Base-by-base conservation (phyloP, 2,329 filamentous ascomycete species). In the Coleophoma eucalyptorum region DNA sequence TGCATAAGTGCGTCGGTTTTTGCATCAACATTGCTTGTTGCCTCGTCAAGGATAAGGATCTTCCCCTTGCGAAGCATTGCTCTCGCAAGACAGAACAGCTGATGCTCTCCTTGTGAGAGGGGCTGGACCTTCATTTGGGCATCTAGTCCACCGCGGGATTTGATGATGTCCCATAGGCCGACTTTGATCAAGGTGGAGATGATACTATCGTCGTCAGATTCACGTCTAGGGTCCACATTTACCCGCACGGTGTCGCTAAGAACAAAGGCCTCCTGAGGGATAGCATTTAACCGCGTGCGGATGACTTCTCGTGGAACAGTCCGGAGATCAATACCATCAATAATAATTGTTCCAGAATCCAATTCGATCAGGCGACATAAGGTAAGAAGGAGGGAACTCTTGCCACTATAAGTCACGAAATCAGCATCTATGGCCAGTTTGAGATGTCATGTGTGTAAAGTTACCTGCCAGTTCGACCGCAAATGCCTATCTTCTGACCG, bases 1-100 rank as follows among this genome's bases (percentile, higher is more conserved):
- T 83, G 78, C 65, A 84, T 78, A 12, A 73, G 65, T 43, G 73
- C 68, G 50, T 84, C 80, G 1, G 80, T 82, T 51, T 75, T 71
- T n/a, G 67, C 65, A 55, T 85, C 82, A 41, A 84, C 74, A 49
- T 34, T 47, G 33, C 45, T 47, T 13, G 45, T 47, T 20, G 32
- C 45, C 19, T 47, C 70, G n/a, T 72, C 71, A 2, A 73, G 52
- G 5, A 75, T 57, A 0, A 75, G 53, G 2, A 75, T 58, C 15
- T 62, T 67, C 0, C 67, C 63, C 32, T 63, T 62, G 1, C 65
- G 59, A 8, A 77, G 52, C 8, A 78, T 63, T 1, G 74, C 70
- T 4, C 77, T 66, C 0, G 74, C 75, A 12, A 80, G 62, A 12
- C 68, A 70, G 49, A 79, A 71, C 0, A 79, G 59, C 60, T 79